Percentiles rank a stretch among this genome's conserved stretches.
These are phyloP conservation scores for Neurospora terricola DNA, from an alignment of 495 filamentous ascomycete genomes.

Conservation along the genomic window DNA sequence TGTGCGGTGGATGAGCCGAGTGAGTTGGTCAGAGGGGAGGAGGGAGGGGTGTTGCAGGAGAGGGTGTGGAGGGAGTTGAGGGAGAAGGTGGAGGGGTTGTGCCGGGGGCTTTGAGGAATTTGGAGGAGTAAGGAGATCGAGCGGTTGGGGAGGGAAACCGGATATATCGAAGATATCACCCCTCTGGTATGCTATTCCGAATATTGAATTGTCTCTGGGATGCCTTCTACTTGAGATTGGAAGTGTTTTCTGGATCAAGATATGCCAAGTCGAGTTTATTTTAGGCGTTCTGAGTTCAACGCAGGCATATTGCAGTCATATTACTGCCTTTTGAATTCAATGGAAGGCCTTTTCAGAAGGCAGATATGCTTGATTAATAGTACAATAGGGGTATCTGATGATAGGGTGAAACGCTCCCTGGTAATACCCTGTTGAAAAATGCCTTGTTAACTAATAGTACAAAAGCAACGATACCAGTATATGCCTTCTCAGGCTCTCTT, in stretches of 20 bases:
- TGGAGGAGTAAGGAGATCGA: neutral
- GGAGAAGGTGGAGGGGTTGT: conserved; percentile 36
- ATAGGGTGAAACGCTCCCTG: neutral
- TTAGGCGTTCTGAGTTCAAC: neutral
- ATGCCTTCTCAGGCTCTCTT: neutral
- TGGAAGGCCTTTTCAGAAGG: neutral
- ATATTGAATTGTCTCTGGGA: neutral
- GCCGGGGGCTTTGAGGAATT: conserved; percentile 15
- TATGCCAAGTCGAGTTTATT: rapidly evolving
- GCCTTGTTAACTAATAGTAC: neutral
- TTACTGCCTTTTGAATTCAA: neutral
- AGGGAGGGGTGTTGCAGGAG: neutral
- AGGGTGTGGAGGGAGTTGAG: conserved; percentile 45
- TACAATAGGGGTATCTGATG: neutral
- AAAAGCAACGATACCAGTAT: neutral
- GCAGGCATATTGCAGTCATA: neutral
- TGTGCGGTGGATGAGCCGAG: conserved; percentile 10
- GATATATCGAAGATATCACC: neutral
- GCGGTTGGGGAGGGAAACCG: neutral
- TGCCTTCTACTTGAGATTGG: neutral
- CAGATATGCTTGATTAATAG: neutral
- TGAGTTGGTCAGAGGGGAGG: neutral
- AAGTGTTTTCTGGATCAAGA: neutral
- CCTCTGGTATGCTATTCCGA: rapidly evolving
- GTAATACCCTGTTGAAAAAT: neutral